Percentiles rank a stretch among this genome's conserved stretches.
phyloP scores from a whole-genome alignment of 1,139 yeast genomes.

The Pichia sp. region DNA sequence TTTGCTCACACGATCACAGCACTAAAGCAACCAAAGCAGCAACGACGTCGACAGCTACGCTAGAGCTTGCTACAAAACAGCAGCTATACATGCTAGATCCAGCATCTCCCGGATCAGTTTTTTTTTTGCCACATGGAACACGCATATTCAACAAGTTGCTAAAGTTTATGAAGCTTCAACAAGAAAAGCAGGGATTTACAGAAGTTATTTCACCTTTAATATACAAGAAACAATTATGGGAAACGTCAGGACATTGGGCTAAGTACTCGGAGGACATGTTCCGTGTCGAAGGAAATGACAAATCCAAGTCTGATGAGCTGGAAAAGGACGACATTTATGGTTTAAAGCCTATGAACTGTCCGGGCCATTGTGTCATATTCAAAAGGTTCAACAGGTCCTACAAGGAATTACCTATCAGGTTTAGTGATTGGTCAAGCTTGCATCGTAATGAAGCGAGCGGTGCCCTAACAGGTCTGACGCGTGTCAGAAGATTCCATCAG shows the following conservation, averaged over 20 bases:
- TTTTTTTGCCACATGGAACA: conserved; percentile 90
- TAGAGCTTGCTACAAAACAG: conserved; percentile 57
- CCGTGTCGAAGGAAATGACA: conserved; percentile 55
- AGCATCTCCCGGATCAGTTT: conserved; percentile 80
- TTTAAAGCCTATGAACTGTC: conserved; percentile 97
- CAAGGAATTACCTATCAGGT: conserved; percentile 83
- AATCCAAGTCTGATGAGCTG: conserved; percentile 22
- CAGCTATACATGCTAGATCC: conserved; percentile 72
- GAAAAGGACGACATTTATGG: conserved; percentile 47
- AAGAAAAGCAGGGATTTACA: conserved; percentile 76
- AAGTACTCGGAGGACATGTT: conserved; percentile 96
- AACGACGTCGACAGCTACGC: conserved; percentile 35
- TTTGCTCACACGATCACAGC: conserved; percentile 11
- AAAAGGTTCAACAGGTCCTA: conserved; percentile 79
- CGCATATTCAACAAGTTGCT: conserved; percentile 74
- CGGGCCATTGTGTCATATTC: conserved; percentile 92
- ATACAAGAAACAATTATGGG: conserved; percentile 81
- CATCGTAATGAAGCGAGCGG: conserved; percentile 97
- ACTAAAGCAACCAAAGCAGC: background rate
- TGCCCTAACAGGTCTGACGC: conserved; percentile 86
- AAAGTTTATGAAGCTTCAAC: conserved; percentile 78
- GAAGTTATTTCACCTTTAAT: conserved; percentile 94
- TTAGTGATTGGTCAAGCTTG: conserved; percentile 87
- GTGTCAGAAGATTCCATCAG: conserved; percentile 96
- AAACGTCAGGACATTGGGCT: conserved; percentile 93